Evolutionary conservation across 2,329 filamentous ascomycete genomes (phyloP).

Genomic region (Fulvia fulva): DNA sequence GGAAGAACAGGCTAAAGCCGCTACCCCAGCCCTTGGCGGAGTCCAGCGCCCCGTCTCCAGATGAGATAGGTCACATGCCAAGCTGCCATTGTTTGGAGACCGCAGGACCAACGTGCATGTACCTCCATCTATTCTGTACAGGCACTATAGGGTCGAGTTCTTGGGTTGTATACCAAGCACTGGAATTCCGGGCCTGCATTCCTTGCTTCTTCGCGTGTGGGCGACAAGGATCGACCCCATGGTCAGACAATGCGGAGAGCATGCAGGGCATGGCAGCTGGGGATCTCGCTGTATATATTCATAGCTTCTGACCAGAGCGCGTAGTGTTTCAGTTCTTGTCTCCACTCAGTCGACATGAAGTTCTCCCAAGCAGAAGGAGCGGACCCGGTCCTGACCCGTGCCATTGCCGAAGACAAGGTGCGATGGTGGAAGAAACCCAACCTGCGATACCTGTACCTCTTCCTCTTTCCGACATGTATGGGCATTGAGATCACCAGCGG

Average conservation of each 20-base stretch:
- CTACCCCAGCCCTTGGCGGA: no score
- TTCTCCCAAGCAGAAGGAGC: constrained; percentile 11
- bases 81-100: no score
- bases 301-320: not conserved
- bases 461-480: constrained; percentile 58
- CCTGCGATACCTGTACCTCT: constrained; percentile 53
- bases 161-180: not conserved
- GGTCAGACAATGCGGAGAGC: not conserved
- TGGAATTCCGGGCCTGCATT: not conserved
- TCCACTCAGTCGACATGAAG: constrained; percentile 3
- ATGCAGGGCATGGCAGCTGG: not conserved
- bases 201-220: not conserved
- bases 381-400: constrained; percentile 23
- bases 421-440: constrained; percentile 59
- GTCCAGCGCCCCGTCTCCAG: no score
- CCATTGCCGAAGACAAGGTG: constrained; percentile 39
- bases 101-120: no score
- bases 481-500: constrained; percentile 55
- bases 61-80: no score
- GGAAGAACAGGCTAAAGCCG: no score
- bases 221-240: not conserved
- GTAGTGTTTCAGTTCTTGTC: not conserved
- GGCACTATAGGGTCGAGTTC: not conserved
- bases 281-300: not conserved
- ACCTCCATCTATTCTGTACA: no score